These are phyloP conservation scores for Fusarium staphyleae DNA, from an alignment of 2,329 filamentous ascomycete species.

Conservation along the genomic window DNA sequence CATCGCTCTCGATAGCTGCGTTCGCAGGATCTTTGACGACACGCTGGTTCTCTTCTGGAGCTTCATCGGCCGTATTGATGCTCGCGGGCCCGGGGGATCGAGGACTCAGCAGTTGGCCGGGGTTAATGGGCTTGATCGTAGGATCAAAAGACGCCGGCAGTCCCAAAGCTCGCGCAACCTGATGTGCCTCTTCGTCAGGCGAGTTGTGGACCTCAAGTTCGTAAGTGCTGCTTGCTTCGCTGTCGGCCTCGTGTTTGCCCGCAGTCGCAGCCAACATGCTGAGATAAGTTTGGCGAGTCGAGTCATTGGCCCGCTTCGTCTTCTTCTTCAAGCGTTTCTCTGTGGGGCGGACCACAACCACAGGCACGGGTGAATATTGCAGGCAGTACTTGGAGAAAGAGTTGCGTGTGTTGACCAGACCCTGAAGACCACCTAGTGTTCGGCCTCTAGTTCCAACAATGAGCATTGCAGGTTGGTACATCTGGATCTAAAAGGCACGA, in stretches of 20 bases:
- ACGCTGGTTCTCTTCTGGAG: conserved; percentile 30
- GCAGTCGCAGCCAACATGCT: conserved; percentile 73
- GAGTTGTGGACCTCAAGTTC: conserved; percentile 63
- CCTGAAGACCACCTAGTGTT: conserved; percentile 84
- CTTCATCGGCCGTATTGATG: conserved; percentile 17
- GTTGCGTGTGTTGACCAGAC: conserved; percentile 77
- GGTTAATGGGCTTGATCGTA: conserved; percentile 64
- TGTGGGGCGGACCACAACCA: conserved; percentile 88
- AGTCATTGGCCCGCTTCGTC: conserved; percentile 80
- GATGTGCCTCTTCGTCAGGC: conserved; percentile 68
- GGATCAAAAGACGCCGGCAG: conserved; percentile 69
- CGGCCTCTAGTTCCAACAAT: conserved; percentile 89
- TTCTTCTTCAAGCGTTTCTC: conserved; percentile 92
- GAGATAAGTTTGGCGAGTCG: conserved; percentile 76
- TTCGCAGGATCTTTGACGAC: conserved; percentile 43
- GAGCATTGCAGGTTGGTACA: conserved; percentile 90
- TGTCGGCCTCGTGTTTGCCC: conserved; percentile 65
- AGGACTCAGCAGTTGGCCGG: conserved; percentile 19
- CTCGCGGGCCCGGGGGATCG: conserved; percentile 28
- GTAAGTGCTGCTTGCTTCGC: conserved; percentile 59
- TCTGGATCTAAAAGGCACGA: conserved; percentile 72
- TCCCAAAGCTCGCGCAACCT: conserved; percentile 68
- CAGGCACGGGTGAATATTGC: conserved; percentile 90
- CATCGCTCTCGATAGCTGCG: conserved; percentile 48
- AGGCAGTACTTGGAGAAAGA: conserved; percentile 95